These are phyloP conservation scores for Fusarium circinatum DNA, from an alignment of 2,329 filamentous ascomycete genomes.

Conservation along the genomic window DNA sequence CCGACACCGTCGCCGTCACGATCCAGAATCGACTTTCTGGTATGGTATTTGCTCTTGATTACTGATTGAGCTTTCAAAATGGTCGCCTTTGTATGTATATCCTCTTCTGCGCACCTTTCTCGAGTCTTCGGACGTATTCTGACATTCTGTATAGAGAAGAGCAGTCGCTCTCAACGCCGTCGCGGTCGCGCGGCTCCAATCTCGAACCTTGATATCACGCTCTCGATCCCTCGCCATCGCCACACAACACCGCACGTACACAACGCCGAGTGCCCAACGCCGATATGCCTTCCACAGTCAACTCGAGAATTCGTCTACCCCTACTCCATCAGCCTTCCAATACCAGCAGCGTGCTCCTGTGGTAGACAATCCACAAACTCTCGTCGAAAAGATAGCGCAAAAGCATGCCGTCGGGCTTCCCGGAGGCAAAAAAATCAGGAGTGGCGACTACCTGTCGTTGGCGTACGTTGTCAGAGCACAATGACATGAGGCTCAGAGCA, in stretches of 20 bases:
- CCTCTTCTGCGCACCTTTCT: too few relatives aligned
- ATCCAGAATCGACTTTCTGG: not conserved
- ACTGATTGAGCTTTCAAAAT: not conserved
- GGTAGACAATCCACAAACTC: constrained; percentile 69
- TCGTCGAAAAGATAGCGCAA: constrained; percentile 95
- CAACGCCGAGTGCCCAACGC: constrained; percentile 5
- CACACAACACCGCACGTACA: constrained; percentile 25
- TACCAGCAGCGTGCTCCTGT: constrained; percentile 55
- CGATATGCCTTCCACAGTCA: constrained; percentile 66
- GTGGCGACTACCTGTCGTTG: too few relatives aligned
- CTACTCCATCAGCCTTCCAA: constrained; percentile 63
- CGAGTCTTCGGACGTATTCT: too few relatives aligned
- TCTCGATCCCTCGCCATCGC: constrained; percentile 22
- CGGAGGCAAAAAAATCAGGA: too few relatives aligned
- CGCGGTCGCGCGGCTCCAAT: constrained; percentile 8
- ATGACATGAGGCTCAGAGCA: too few relatives aligned
- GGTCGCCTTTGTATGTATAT: constrained; percentile 22
- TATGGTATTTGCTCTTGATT: not conserved
- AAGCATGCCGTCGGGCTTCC: constrained; percentile 81
- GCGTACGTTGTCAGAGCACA: too few relatives aligned
- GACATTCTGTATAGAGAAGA: too few relatives aligned
- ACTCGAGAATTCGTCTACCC: constrained; percentile 62
- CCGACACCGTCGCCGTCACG: not conserved
- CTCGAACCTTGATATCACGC: constrained; percentile 7
- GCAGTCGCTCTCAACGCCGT: constrained; percentile 28